Conservation (phyloP, 768 basidiomycete genomes). For the Asterophora parasitica region DNA sequence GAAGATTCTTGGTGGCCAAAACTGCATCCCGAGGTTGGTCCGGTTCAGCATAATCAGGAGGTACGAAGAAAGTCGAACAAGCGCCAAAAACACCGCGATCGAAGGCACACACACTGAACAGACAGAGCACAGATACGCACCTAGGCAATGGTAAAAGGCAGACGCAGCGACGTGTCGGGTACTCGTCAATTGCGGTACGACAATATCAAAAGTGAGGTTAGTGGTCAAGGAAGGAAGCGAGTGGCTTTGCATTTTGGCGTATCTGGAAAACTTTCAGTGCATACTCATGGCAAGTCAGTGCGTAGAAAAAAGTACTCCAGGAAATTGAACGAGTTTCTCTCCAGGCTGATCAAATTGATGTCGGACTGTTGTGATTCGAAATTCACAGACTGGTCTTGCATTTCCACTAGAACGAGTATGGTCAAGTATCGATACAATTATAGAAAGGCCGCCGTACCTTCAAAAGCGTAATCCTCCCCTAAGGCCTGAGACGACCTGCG, state of each 20-base stretch:
- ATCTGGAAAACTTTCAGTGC: too few species aligned
- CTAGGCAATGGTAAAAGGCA: conserved; percentile 82
- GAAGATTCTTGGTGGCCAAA: conserved; percentile 68
- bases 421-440: neutral
- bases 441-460: conserved; percentile 37
- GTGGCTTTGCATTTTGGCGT: conserved; percentile 70
- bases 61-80: neutral
- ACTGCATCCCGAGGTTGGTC: conserved; percentile 36
- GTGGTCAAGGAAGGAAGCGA: conserved; percentile 45
- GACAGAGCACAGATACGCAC: conserved; percentile 36
- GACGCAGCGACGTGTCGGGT: conserved; percentile 76
- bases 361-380: conserved; percentile 54
- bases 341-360: conserved; percentile 52
- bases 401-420: conserved; percentile 7
- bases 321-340: conserved; percentile 77
- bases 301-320: conserved; percentile 52
- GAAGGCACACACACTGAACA: neutral
- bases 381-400: conserved; percentile 17
- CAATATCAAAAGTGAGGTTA: conserved; percentile 54
- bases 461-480: conserved; percentile 63
- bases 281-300: neutral
- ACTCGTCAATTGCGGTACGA: conserved; percentile 63
- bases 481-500: conserved; percentile 37
- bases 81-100: neutral
- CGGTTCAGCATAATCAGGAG: conserved; percentile 3